Evolutionary conservation across 164 flowering plant species (phyloP), one percentile per base, ranked within the genome.

Genomic region (Saururus chinensis): DNA sequence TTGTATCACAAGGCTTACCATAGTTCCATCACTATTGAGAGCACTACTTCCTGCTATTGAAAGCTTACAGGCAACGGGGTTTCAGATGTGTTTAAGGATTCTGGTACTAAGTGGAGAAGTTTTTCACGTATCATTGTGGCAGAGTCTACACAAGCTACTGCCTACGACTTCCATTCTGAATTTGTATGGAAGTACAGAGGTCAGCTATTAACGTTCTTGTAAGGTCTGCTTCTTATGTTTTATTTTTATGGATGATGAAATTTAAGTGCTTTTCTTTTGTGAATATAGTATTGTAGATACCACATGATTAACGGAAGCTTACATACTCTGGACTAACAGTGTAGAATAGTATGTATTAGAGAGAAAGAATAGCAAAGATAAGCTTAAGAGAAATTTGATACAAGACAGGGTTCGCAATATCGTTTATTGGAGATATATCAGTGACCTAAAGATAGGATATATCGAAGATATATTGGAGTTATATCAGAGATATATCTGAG

Each of bases 151-250:
- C 64, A 74, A 72, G 64, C 62, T 86, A 64, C 77, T 93, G 62
- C 97, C 97, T 2, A 60, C 67, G 24, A 82, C 92, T 66, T 59
- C 82, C 67, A 80, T 93, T 60, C 73, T 89, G 79, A 93, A 93
- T 73, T 69, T 93, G 49, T 93, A 93, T 78, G 98, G 98, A 60
- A 88, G 96, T 73, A 93, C 98, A 60, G 98, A 93, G 95, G 98
- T 88, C 53, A 80, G 89, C 62, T 5, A 57, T 45, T 24, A 19
- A 22, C 51, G 51, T 51, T 22, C 41, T 35, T 24, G 30, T 55
- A 23, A 20, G 30, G 42, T 66, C 30, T 56, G 51, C 55, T 22
- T 24, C 30, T 55, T n/a, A 14, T 63, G 37, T 40, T 53, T 61
- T 30, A 8, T 24, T 21, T 4, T 20, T 53, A 20, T 19, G 25